Evolutionary conservation across 371 early-diverging fungal species (phyloP), one percentile per base, ranked within the genome.

Genomic region (Circinella minor): DNA sequence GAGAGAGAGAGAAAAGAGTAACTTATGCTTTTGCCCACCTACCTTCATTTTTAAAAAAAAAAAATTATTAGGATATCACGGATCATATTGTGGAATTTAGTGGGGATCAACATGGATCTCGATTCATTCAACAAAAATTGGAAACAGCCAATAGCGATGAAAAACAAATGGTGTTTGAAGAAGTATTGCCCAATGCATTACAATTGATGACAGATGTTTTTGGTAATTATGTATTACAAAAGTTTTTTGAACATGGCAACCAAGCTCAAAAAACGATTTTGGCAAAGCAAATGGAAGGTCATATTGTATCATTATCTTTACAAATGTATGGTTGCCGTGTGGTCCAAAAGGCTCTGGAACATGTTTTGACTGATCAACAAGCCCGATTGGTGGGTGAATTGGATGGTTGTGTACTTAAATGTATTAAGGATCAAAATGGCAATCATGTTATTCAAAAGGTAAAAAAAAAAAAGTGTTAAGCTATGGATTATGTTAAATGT

Each of bases 271-370:
- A 96, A 86, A 88, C 92, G 27, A 84, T 92, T 20, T 84, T 98
- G 70, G 95, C 96, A 8, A 87, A 89, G 71, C 92, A 95, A 74
- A 98, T 99, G 96, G 94, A 96, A 71, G 94, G 94, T 9, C 95
- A 96, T 78, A 94, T 99, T 4, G 79, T 98, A 48, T 88, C 93
- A 4, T 87, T 99, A 60, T 96, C 98, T n/a, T 81, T 99, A 71
- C 99, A 99, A 84, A 99, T 99, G 96, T 99, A 99, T 82, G 99
- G 99, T 1, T 99, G 99, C 78, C 94, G 99, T 46, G 99, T 99
- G 8, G 96, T 99, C 8, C 99, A 99, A 85, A 99, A 98, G 89
- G 97, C 98, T 0, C 86, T 99, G 54, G 99, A 99, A 78, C 94
- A 95, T 76, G 93, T 97, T 38, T 81, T 89, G 63, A 81, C 88